Conservation (phyloP, 495 filamentous ascomycete genomes). For the Umbilicaria muhlenbergii region DNA sequence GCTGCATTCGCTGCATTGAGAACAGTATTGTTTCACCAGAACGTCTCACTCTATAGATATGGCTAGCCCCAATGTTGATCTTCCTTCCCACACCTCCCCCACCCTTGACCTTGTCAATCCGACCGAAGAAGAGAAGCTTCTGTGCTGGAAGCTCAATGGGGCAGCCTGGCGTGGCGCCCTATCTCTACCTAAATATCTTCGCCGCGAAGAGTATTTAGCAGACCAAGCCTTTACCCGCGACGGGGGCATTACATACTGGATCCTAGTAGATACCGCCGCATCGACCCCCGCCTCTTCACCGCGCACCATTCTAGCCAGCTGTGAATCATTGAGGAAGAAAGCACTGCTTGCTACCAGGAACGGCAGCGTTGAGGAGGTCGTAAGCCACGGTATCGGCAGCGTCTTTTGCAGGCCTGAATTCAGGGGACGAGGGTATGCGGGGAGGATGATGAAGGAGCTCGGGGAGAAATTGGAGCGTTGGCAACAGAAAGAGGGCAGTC, state of each 20-base stretch:
- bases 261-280: slow-evolving; percentile 46
- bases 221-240: slow-evolving; percentile 51
- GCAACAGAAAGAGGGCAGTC: slow-evolving; percentile 27
- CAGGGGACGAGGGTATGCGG: slow-evolving; percentile 65
- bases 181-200: slow-evolving; percentile 51
- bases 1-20: neutral
- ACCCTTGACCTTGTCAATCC: slow-evolving; percentile 52
- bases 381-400: slow-evolving; percentile 70
- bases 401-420: slow-evolving; percentile 67
- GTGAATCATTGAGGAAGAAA: slow-evolving; percentile 69
- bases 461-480: slow-evolving; percentile 34
- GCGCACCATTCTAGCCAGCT: slow-evolving; percentile 58
- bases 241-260: slow-evolving; percentile 72
- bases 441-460: slow-evolving; percentile 48
- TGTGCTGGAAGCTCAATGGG: slow-evolving; percentile 52
- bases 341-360: slow-evolving; percentile 37
- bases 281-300: slow-evolving; percentile 24
- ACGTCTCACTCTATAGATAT: too few relatives aligned
- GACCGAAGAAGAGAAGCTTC: slow-evolving; percentile 44
- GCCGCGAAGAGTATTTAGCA: slow-evolving; percentile 56
- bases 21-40: neutral
- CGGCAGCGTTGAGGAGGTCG: slow-evolving; percentile 40
- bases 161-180: slow-evolving; percentile 56
- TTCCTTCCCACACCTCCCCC: slow-evolving; percentile 44
- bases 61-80: slow-evolving; percentile 5